A percentile compares a stretch with the other conserved stretches of the same genome.
Evolutionary conservation across 1,139 yeast genomes (phyloP).

Genomic region (Debaryomyces singareniensis): DNA sequence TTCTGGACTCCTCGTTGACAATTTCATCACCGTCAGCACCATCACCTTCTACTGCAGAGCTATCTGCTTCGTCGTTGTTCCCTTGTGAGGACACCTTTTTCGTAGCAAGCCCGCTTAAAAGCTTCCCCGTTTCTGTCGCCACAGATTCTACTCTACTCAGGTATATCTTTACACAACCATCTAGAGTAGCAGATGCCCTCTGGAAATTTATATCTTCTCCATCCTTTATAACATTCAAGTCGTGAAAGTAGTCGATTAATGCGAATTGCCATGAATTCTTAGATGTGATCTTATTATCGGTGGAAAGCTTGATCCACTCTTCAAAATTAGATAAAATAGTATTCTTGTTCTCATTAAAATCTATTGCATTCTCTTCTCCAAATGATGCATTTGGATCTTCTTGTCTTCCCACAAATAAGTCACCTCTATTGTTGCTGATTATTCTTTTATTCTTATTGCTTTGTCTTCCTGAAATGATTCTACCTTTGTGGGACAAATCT

Average conservation of each 20-base stretch:
- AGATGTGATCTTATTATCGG: conserved; percentile 72
- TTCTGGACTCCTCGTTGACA: conserved; percentile 14
- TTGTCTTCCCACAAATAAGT: conserved; percentile 16
- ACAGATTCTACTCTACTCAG: conserved; percentile 77
- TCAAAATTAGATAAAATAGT: conserved; percentile 62
- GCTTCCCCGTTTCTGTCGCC: conserved; percentile 82
- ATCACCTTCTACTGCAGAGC: conserved; percentile 13
- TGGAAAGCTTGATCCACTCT: conserved; percentile 86
- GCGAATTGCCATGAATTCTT: conserved; percentile 71
- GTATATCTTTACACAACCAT: conserved; percentile 38
- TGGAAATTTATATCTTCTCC: conserved; percentile 41
- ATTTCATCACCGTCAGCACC: conserved; percentile 15
- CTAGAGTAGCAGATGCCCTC: conserved; percentile 32
- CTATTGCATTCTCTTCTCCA: conserved; percentile 34
- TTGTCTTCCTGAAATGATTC: conserved; percentile 20
- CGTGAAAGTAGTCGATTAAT: conserved; percentile 75
- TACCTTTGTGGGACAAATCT: conserved; percentile 19
- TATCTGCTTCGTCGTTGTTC: conserved; percentile 11
- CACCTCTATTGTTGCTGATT: conserved; percentile 14
- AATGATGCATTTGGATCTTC: conserved; percentile 17
- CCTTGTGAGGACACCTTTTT: conserved; percentile 15
- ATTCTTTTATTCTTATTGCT: conserved; percentile 14
- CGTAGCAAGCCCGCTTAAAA: conserved; percentile 64
- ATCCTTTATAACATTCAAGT: conserved; percentile 36
- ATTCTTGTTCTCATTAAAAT: conserved; percentile 39